These are phyloP conservation scores for Echinochloa phyllopogon DNA, from an alignment of 176 grass and related monocot genomes.

Conservation along the genomic window DNA sequence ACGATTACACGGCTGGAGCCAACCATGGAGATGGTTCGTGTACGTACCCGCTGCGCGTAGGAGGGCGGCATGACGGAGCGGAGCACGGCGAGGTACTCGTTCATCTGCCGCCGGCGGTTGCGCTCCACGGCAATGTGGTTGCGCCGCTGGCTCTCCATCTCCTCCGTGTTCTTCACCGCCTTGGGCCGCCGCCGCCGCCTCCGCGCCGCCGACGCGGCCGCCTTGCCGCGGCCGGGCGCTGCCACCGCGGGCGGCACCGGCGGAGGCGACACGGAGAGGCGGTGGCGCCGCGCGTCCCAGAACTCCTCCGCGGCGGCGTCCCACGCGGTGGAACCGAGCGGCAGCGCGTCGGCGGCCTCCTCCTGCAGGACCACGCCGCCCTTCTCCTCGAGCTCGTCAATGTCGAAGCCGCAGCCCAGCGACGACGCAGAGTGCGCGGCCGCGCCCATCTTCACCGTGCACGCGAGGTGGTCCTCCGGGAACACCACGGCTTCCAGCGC, in stretches of 20 bases:
- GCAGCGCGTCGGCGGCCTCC: not conserved
- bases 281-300: conserved; percentile 25
- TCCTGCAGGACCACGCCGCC: conserved; percentile 45
- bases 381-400: conserved; percentile 50
- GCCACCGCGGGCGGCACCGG: not conserved
- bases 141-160: conserved; percentile 57
- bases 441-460: conserved; percentile 1
- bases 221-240: conserved; percentile 8
- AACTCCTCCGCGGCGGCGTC: conserved; percentile 34
- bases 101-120: conserved; percentile 95
- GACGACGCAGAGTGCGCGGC: conserved; percentile 24
- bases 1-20: not conserved
- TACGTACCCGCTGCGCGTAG: conserved; percentile 83
- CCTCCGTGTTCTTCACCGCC: conserved; percentile 55
- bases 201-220: conserved; percentile 4
- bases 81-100: conserved; percentile 91
- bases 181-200: conserved; percentile 35
- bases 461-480: conserved; percentile 33
- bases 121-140: conserved; percentile 98
- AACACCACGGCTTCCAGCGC: conserved; percentile 57
- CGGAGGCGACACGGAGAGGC: conserved; percentile 14
- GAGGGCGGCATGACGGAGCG: conserved; percentile 87
- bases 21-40: not conserved
- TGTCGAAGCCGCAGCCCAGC: conserved; percentile 33
- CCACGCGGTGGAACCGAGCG: not conserved